Percentiles rank a stretch among this genome's conserved stretches.
phyloP scores from a whole-genome alignment of 768 basidiomycete species.

The Boletus edulis region DNA sequence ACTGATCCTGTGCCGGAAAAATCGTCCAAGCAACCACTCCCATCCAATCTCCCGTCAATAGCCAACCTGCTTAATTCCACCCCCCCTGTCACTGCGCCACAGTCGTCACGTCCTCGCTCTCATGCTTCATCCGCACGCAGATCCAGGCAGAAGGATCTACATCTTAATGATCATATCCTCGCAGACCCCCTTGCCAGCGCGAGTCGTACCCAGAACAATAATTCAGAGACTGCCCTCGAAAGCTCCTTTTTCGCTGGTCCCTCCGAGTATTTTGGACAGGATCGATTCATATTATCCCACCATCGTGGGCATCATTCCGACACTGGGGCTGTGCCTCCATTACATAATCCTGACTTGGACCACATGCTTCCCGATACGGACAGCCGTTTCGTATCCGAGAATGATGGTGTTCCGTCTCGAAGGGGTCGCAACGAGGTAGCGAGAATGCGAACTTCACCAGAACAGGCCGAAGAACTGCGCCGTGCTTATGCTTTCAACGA shows the following conservation, averaged over 20 bases:
- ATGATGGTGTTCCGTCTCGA: slow-evolving; percentile 36
- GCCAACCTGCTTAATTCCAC: slow-evolving; percentile 41
- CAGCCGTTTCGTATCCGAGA: slow-evolving; percentile 51
- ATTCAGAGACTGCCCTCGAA: slow-evolving; percentile 23
- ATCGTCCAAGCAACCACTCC: slow-evolving; percentile 24
- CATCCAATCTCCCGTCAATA: slow-evolving; percentile 35
- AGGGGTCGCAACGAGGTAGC: slow-evolving; percentile 28
- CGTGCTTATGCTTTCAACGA: slow-evolving; percentile 61
- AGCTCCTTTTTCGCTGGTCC: slow-evolving; percentile 33
- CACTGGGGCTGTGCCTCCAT: slow-evolving; percentile 20
- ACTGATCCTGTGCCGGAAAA: slow-evolving; percentile 22
- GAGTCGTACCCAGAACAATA: slow-evolving; percentile 4
- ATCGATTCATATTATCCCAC: slow-evolving; percentile 33
- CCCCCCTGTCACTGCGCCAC: slow-evolving; percentile 21
- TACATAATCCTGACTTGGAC: slow-evolving; percentile 43
- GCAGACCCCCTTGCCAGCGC: slow-evolving; percentile 13
- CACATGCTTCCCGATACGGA: slow-evolving; percentile 51
- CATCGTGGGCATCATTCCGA: slow-evolving; percentile 31
- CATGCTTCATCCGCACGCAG: slow-evolving; percentile 25
- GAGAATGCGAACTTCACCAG: slow-evolving; percentile 60
- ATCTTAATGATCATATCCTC: slow-evolving; percentile 29
- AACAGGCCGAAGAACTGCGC: slow-evolving; percentile 68
- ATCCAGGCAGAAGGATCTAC: slow-evolving; percentile 32
- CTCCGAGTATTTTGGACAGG: slow-evolving; percentile 30
- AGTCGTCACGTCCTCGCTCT: slow-evolving; percentile 24